Conservation (phyloP, 2,329 filamentous ascomycete species). For the Pseudogymnoascus sp. region DNA sequence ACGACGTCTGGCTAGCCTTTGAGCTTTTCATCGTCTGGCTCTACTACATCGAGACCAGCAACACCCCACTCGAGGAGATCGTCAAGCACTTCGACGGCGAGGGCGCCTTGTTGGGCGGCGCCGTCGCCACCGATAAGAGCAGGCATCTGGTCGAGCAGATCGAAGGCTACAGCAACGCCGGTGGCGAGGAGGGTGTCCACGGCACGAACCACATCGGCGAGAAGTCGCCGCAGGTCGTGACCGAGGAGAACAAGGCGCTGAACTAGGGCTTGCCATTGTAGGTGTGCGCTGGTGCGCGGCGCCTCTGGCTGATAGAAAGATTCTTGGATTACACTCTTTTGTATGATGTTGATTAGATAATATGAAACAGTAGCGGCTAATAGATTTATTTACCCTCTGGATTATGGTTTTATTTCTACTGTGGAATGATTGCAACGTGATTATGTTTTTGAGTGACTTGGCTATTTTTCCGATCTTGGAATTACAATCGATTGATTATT, state of each 20-base stretch:
- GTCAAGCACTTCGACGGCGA: constrained; percentile 40
- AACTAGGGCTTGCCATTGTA: background rate
- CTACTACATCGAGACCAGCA: constrained; percentile 36
- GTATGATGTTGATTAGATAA: background rate
- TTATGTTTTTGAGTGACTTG: background rate
- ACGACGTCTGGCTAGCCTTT: constrained; percentile 29
- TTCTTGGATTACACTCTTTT: constrained; percentile 1
- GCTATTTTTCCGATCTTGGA: background rate
- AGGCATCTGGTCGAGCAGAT: constrained; percentile 10
- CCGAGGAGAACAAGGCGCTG: background rate
- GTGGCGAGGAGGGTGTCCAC: background rate
- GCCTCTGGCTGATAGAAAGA: background rate
- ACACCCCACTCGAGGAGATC: constrained; percentile 39
- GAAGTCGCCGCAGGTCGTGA: background rate
- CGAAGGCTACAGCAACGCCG: background rate
- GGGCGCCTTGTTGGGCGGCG: constrained; percentile 28
- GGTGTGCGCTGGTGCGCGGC: background rate
- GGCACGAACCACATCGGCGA: background rate
- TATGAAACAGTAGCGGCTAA: background rate
- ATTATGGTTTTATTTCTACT: background rate
- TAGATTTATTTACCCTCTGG: background rate
- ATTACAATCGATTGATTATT: background rate
- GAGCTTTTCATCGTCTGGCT: constrained; percentile 24
- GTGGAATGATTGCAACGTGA: background rate
- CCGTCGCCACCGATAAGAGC: constrained; percentile 20